phyloP scores from a whole-genome alignment of 805 yeast species.

The Kregervanrija fluxuum region DNA sequence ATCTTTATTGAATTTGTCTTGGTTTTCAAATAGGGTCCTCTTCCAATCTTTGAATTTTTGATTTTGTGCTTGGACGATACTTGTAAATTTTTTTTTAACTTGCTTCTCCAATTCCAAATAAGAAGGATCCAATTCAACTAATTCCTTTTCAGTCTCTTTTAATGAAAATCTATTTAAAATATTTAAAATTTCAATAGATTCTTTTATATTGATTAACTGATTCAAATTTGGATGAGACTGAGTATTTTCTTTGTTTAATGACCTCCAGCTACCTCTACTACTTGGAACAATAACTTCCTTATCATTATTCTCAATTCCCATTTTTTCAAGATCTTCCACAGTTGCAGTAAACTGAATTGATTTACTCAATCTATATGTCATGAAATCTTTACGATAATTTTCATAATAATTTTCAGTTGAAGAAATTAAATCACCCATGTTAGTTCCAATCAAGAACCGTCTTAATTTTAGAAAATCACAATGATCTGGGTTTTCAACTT shows the following conservation, averaged over 20 bases:
- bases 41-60: slow-evolving; percentile 58
- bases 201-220: slow-evolving; percentile 20
- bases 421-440: slow-evolving; percentile 71
- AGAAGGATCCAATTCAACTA: slow-evolving; percentile 39
- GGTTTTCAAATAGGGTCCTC: slow-evolving; percentile 44
- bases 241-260: slow-evolving; percentile 9
- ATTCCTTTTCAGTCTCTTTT: slow-evolving; percentile 30
- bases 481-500: slow-evolving; percentile 68
- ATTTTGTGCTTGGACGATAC: slow-evolving; percentile 42
- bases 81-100: slow-evolving; percentile 37
- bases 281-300: slow-evolving; percentile 18
- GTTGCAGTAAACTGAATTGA: slow-evolving; percentile 17
- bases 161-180: slow-evolving; percentile 32
- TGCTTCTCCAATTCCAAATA: slow-evolving; percentile 37
- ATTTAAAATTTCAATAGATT: slow-evolving; percentile 29
- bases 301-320: slow-evolving; percentile 14
- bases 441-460: slow-evolving; percentile 54
- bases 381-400: slow-evolving; percentile 51
- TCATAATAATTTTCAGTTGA: slow-evolving; percentile 77
- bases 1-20: slow-evolving; percentile 47
- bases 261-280: slow-evolving; percentile 20
- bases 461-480: slow-evolving; percentile 71
- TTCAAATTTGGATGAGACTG: slow-evolving; percentile 23
- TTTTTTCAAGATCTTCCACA: slow-evolving; percentile 5
- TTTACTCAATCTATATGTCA: slow-evolving; percentile 30